Conservation (phyloP, 306 rosid species). For the Lagenaria siceraria region DNA sequence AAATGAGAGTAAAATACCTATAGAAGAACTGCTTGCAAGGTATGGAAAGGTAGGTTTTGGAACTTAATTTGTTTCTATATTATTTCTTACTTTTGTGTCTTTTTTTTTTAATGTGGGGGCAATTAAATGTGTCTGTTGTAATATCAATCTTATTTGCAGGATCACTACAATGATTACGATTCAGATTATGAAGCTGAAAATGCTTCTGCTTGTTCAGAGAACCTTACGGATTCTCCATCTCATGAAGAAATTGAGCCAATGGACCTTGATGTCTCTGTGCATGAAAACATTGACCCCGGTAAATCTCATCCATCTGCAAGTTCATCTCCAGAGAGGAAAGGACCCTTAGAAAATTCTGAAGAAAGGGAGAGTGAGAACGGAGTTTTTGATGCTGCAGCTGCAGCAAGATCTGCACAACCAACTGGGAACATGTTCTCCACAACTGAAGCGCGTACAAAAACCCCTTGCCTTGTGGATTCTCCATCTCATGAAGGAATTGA, state of each 20-base stretch:
- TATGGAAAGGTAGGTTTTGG: slow-evolving; percentile 68
- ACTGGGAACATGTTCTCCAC: no score
- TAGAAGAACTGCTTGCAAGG: slow-evolving; percentile 92
- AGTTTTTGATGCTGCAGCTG: slow-evolving; percentile 94
- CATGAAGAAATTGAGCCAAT: slow-evolving; percentile 30
- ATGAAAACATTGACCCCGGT: slow-evolving; percentile 39
- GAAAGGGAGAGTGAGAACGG: slow-evolving; percentile 57
- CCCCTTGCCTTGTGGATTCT: slow-evolving; percentile 17
- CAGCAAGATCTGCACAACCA: slow-evolving; percentile 50
- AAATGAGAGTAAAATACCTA: slow-evolving; percentile 76
- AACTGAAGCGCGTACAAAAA: no score
- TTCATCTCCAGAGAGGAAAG: slow-evolving; percentile 37
- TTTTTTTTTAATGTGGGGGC: not conserved
- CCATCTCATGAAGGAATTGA: slow-evolving; percentile 32
- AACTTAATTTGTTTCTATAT: not conserved
- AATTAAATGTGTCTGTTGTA: not conserved
- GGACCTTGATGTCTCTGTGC: slow-evolving; percentile 26
- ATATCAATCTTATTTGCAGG: slow-evolving; percentile 31
- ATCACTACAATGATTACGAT: slow-evolving; percentile 26
- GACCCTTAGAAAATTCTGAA: slow-evolving; percentile 15
- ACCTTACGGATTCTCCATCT: slow-evolving; percentile 33
- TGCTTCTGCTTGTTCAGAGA: slow-evolving; percentile 58
- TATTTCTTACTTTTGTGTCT: not conserved
- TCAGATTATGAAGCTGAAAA: slow-evolving; percentile 44
- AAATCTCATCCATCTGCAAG: slow-evolving; percentile 21